Conservation (phyloP, 2,329 filamentous ascomycete species). For the Aspergillus carbonarius region DNA sequence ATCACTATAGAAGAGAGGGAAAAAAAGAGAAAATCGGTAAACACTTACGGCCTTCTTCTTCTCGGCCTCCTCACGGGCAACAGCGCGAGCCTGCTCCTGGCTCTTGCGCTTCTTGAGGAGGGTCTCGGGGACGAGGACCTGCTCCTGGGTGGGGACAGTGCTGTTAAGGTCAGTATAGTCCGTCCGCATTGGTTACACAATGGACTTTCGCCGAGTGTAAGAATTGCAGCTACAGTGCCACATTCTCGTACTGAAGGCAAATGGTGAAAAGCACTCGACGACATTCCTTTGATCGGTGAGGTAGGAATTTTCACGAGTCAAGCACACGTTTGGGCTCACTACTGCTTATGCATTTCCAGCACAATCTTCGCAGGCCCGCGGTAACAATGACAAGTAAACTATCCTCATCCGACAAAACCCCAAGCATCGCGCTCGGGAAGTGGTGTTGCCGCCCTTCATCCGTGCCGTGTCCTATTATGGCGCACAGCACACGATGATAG, state of each 20-base stretch:
- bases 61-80: conserved; percentile 73
- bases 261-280: conserved; percentile 70
- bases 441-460: conserved; percentile 49
- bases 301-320: conserved; percentile 25
- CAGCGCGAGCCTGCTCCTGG: conserved; percentile 98
- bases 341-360: conserved; percentile 32
- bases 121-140: conserved; percentile 97
- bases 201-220: conserved; percentile 74
- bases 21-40: conserved; percentile 14
- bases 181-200: conserved; percentile 65
- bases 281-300: conserved; percentile 79
- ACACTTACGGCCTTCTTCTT: conserved; percentile 86
- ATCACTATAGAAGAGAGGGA: conserved; percentile 62
- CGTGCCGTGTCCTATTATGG: conserved; percentile 13
- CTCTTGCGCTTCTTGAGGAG: conserved; percentile 99
- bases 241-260: conserved; percentile 77
- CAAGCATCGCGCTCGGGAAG: conserved; percentile 53
- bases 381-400: conserved; percentile 30
- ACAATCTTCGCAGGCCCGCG: conserved; percentile 24
- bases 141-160: conserved; percentile 88
- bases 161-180: conserved; percentile 77
- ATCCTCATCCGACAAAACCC: conserved; percentile 79
- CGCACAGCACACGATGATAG: conserved; percentile 26
- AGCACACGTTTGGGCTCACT: neutral
- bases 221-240: conserved; percentile 89